Conservation (phyloP, 192 early-diverging fungal species). For the Phycomyces nitens region DNA sequence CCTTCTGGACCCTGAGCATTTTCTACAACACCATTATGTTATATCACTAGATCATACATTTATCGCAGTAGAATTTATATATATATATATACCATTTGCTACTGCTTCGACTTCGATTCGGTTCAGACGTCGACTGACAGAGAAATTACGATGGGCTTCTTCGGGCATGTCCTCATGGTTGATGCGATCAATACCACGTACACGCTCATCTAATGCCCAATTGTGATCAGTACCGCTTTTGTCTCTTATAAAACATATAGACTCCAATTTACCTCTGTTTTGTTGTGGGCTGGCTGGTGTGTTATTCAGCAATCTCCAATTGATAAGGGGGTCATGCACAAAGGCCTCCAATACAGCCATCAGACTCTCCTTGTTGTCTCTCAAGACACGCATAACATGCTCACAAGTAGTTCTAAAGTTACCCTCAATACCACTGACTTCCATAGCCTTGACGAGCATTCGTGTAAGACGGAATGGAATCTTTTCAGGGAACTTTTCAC, state of each 20-base stretch:
- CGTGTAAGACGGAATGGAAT: conserved; percentile 98
- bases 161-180: conserved; percentile 28
- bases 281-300: conserved; percentile 43
- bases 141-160: conserved; percentile 30
- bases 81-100: conserved; percentile 21
- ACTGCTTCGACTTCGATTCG: conserved; percentile 44
- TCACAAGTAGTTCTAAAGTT: conserved; percentile 94
- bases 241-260: background rate
- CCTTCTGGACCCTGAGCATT: conserved; percentile 48
- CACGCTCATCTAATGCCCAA: conserved; percentile 20
- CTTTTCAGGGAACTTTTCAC: conserved; percentile 95
- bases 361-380: conserved; percentile 92
- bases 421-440: conserved; percentile 93
- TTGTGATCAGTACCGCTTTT: too few species aligned
- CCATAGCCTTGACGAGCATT: conserved; percentile 98
- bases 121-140: conserved; percentile 37
- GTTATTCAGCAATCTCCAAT: conserved; percentile 72
- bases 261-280: background rate
- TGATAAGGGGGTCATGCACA: conserved; percentile 94
- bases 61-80: too few species aligned
- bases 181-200: conserved; percentile 25
- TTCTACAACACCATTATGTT: conserved; percentile 26
- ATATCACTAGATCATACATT: too few species aligned
- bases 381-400: conserved; percentile 91
- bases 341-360: conserved; percentile 99